phyloP scores from a whole-genome alignment of 495 filamentous ascomycete genomes.

The Aspergillus homomorphus region DNA sequence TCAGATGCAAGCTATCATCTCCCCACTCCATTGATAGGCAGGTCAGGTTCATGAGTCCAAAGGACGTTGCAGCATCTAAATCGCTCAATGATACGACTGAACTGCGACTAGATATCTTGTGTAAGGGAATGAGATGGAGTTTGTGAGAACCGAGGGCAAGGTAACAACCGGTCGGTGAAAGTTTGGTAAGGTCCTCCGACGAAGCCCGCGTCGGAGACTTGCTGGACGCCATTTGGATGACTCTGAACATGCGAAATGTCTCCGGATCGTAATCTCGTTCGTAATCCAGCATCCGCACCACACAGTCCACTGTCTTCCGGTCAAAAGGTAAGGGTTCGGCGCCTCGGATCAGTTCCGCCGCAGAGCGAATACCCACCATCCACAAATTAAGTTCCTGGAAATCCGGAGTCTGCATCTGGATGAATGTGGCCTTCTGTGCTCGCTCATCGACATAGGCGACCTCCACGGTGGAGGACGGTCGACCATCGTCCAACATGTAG shows the following conservation, averaged over 20 bases:
- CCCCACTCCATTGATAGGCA: constrained; percentile 62
- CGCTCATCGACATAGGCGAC: constrained; percentile 74
- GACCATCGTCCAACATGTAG: constrained; percentile 74
- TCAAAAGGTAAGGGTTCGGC: constrained; percentile 55
- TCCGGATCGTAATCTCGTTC: constrained; percentile 67
- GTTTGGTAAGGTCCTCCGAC: constrained; percentile 73
- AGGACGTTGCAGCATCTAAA: constrained; percentile 49
- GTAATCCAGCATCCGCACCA: constrained; percentile 62
- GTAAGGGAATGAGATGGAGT: constrained; percentile 74
- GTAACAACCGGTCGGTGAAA: constrained; percentile 72
- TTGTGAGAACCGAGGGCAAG: constrained; percentile 82
- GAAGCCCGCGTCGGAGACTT: constrained; percentile 60
- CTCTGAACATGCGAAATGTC: constrained; percentile 76
- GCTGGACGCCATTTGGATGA: constrained; percentile 68
- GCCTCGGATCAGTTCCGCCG: constrained; percentile 54
- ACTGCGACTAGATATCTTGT: constrained; percentile 54
- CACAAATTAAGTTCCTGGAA: constrained; percentile 72
- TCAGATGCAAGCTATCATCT: constrained; percentile 83
- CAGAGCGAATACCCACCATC: constrained; percentile 64
- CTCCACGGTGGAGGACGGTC: constrained; percentile 76
- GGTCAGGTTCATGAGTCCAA: constrained; percentile 74
- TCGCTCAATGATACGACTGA: constrained; percentile 53
- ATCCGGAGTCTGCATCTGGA: constrained; percentile 69
- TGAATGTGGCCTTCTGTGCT: constrained; percentile 53
- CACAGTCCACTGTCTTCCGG: constrained; percentile 58